Percentiles rank a stretch among this genome's conserved stretches.
Evolutionary conservation across 768 basidiomycete genomes (phyloP).

Genomic region (Boletus rubroflammeus): DNA sequence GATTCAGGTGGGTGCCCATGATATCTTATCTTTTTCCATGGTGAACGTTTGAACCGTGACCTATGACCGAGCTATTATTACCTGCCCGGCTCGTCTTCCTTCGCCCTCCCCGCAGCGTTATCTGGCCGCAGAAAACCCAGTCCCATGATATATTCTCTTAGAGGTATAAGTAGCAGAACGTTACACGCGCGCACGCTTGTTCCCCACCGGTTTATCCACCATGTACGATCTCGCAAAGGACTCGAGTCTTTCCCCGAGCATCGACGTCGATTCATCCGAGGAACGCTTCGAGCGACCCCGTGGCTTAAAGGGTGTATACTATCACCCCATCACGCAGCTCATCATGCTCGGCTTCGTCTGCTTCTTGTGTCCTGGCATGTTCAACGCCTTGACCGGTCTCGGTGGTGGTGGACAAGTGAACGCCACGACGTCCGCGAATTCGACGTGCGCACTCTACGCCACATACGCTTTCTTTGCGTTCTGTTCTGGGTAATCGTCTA

Average conservation of each 20-base stretch:
- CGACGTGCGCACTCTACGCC: slow-evolving; percentile 64
- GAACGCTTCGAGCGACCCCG: slow-evolving; percentile 41
- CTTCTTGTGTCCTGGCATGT: slow-evolving; percentile 56
- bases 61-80: slow-evolving; percentile 4
- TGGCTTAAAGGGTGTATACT: slow-evolving; percentile 53
- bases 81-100: not conserved
- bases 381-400: slow-evolving; percentile 74
- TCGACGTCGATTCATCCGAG: slow-evolving; percentile 4
- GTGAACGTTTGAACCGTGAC: not conserved
- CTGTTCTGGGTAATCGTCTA: slow-evolving; percentile 55
- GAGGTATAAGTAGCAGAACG: slow-evolving; percentile 3
- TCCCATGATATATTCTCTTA: not conserved
- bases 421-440: slow-evolving; percentile 60
- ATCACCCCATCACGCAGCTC: slow-evolving; percentile 54
- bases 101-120: not conserved
- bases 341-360: slow-evolving; percentile 69
- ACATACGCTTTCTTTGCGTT: slow-evolving; percentile 56
- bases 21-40: not conserved
- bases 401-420: slow-evolving; percentile 76
- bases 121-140: not conserved
- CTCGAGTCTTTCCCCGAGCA: not conserved
- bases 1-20: not conserved
- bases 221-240: slow-evolving; percentile 6
- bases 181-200: not conserved
- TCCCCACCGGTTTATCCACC: not conserved